These are phyloP conservation scores for Thalassiosira pacifica DNA, from an alignment of 352 stramenopile species.

Conservation along the genomic window DNA sequence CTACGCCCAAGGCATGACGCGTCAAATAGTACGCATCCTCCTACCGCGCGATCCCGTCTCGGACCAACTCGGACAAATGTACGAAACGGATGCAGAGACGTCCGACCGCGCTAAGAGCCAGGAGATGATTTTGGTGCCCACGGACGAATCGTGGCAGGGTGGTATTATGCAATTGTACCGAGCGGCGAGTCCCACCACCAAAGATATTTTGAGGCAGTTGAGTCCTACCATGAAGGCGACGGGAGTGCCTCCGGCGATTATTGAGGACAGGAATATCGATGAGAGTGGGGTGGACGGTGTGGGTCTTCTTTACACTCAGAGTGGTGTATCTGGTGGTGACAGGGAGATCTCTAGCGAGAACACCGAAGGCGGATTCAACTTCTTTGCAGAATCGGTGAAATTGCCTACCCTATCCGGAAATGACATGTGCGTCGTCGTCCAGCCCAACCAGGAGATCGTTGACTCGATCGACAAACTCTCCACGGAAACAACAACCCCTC, in stretches of 20 bases:
- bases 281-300: conserved; percentile 87
- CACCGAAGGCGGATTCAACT: conserved; percentile 18
- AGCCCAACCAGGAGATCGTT: conserved; percentile 82
- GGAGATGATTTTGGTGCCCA: conserved; percentile 75
- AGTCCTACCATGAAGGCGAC: conserved; percentile 27
- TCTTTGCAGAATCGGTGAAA: conserved; percentile 40
- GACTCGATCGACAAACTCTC: conserved; percentile 73
- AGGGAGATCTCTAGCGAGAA: conserved; percentile 10
- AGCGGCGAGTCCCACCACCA: conserved; percentile 33
- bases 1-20: conserved; percentile 56
- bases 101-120: conserved; percentile 6
- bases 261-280: conserved; percentile 84
- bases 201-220: conserved; percentile 55
- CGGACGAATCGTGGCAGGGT: conserved; percentile 87
- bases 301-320: conserved; percentile 77
- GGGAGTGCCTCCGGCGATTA: conserved; percentile 73
- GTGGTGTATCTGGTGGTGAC: background rate
- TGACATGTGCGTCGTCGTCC: conserved; percentile 81
- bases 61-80: conserved; percentile 69
- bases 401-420: conserved; percentile 58
- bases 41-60: conserved; percentile 68
- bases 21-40: conserved; percentile 82
- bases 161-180: conserved; percentile 84
- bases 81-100: conserved; percentile 61
- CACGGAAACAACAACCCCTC: conserved; percentile 47